Evolutionary conservation across 495 filamentous ascomycete species (phyloP).

Genomic region (Tuber aestivum): DNA sequence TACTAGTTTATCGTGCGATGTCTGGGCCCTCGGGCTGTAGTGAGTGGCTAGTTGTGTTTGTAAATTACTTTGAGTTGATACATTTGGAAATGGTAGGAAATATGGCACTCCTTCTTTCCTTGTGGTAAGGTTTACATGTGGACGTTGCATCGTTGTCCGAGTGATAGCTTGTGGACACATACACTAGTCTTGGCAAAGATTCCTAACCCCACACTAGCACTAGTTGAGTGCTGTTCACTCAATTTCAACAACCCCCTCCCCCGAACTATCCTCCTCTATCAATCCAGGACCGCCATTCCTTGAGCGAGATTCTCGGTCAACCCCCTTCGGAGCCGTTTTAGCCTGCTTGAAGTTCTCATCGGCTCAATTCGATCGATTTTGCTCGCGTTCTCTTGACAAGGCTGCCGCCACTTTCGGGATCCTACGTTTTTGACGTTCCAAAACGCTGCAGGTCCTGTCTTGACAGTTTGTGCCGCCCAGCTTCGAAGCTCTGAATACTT

Average conservation of each 20-base stretch:
- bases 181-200: neutral
- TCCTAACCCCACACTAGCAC: neutral
- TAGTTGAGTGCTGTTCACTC: neutral
- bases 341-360: neutral
- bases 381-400: neutral
- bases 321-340: neutral
- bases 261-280: neutral
- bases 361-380: neutral
- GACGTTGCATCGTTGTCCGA: neutral
- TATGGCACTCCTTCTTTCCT: neutral
- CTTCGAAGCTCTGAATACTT: neutral
- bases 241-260: conserved; percentile 1
- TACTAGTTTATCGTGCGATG: neutral
- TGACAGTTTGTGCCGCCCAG: neutral
- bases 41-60: neutral
- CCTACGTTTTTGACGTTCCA: neutral
- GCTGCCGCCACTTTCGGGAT: neutral
- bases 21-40: neutral
- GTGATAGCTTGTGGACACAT: neutral
- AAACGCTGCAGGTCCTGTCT: neutral
- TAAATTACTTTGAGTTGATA: neutral
- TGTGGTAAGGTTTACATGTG: neutral
- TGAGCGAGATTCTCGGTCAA: neutral
- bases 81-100: neutral
- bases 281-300: neutral